Evolutionary conservation across 2,329 filamentous ascomycete genomes (phyloP), one percentile per base, ranked within the genome.

Genomic region (Daldinia sp.): DNA sequence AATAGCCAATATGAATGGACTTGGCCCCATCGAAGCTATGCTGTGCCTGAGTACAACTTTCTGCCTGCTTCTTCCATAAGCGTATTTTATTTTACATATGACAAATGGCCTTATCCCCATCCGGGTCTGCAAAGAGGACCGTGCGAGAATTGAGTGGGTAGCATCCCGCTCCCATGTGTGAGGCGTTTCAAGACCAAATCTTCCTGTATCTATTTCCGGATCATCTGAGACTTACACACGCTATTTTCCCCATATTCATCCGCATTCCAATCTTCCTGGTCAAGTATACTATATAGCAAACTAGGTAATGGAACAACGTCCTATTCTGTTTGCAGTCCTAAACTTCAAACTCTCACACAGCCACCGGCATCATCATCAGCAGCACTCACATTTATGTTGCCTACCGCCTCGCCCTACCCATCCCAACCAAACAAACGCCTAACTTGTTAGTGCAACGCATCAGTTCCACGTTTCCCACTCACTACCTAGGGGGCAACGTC

Each of bases 111-210:
- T 61, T 30, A 35, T 35, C 56, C 35, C 59, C 46, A 53, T 63
- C 35, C 54, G 41, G 41, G 60, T 26, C 60, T 59, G 60, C 54
- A 46, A 42, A 56, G 18, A 54, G 37, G 33, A 62, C 33, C 57
- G 42, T 64, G 60, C 54, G 50, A 13, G 61, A 44, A 65, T 70
- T 55, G 59, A 68, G 51, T 53, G 61, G 65, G 65, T 68, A 60
- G 55, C 68, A 70, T 60, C 65, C 68, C 68, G 64, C 57, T 23
- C 68, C 68, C 68, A 65, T 68, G 65, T 68, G 68, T 64, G 39
- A 63, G 58, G 61, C 54, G 61, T 70, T 68, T 70, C 65, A 65
- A 62, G 54, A 63, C 41, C 35, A 37, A 54, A 55, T 55, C 30
- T 39, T 15, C n/a, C n/a, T 55, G 28, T 54, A 54, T 54, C 56